Conservation (phyloP, 768 basidiomycete species). For the Harrya chromipes region DNA sequence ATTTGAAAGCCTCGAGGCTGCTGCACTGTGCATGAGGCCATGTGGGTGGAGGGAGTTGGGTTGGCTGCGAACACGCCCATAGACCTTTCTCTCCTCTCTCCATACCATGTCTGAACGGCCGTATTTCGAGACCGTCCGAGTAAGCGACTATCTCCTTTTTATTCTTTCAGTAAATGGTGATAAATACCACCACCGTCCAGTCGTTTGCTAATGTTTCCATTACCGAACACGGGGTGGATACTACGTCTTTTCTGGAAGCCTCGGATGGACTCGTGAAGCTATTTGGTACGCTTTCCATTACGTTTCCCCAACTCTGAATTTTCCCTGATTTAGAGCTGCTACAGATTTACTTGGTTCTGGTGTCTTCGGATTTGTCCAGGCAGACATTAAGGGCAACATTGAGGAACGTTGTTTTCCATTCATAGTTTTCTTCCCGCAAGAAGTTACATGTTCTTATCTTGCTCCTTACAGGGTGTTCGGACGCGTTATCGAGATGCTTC, state of each 20-base stretch:
- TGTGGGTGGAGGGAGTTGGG: conserved; percentile 8
- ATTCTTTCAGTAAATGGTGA: neutral
- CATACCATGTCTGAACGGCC: conserved; percentile 38
- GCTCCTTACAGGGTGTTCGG: conserved; percentile 58
- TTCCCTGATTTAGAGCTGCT: conserved; percentile 13
- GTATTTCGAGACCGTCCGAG: conserved; percentile 69
- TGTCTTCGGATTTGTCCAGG: conserved; percentile 72
- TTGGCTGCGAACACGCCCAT: conserved; percentile 5
- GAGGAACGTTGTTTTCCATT: conserved; percentile 39
- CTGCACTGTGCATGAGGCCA: conserved; percentile 20
- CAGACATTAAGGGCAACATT: conserved; percentile 67
- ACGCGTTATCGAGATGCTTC: conserved; percentile 43
- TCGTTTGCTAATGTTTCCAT: conserved; percentile 84
- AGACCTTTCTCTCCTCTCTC: conserved; percentile 8
- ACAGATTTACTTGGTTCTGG: conserved; percentile 65
- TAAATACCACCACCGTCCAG: conserved; percentile 37
- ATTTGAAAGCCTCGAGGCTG: conserved; percentile 29
- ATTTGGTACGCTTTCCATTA: conserved; percentile 52
- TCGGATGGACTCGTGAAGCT: conserved; percentile 78
- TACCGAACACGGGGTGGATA: conserved; percentile 76
- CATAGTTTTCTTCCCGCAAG: conserved; percentile 9
- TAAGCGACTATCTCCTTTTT: conserved; percentile 26
- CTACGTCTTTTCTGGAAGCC: conserved; percentile 77
- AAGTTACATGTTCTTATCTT: conserved; percentile 11
- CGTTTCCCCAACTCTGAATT: conserved; percentile 11